Evolutionary conservation across 306 rosid species (phyloP).

Genomic region (Quercus robur): DNA sequence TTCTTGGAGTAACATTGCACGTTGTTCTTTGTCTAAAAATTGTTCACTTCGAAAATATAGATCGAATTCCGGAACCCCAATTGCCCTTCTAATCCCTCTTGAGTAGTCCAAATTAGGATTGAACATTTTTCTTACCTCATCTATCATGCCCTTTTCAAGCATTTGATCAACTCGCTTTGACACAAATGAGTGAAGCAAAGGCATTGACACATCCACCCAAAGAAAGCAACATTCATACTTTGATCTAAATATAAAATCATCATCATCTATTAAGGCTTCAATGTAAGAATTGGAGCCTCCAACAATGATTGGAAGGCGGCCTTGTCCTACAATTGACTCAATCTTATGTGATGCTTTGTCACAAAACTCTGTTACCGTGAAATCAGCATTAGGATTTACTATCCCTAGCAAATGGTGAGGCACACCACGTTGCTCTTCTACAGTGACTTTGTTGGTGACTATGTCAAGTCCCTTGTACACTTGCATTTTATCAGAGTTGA

Average conservation of each 20-base stretch:
- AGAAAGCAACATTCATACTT: constrained; percentile 64
- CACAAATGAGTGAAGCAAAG: constrained; percentile 42
- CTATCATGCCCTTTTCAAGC: constrained; percentile 58
- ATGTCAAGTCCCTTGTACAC: constrained; percentile 71
- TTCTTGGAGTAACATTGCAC: constrained; percentile 19
- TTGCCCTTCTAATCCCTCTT: constrained; percentile 63
- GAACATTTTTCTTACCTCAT: constrained; percentile 49
- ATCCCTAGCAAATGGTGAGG: constrained; percentile 79
- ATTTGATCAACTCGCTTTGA: constrained; percentile 62
- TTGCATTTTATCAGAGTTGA: constrained; percentile 93
- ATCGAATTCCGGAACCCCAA: constrained; percentile 85
- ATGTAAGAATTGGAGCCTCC: constrained; percentile 91
- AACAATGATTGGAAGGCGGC: constrained; percentile 65
- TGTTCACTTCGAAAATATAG: constrained; percentile 44
- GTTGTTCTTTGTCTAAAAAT: constrained; percentile 18
- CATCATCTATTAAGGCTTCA: constrained; percentile 60
- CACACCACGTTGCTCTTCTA: constrained; percentile 59
- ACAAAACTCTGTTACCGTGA: constrained; percentile 48
- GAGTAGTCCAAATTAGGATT: constrained; percentile 48
- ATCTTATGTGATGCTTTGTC: constrained; percentile 33
- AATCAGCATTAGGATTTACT: constrained; percentile 46
- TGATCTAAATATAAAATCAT: constrained; percentile 40
- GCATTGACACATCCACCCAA: constrained; percentile 69
- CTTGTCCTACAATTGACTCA: constrained; percentile 33
- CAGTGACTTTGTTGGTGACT: constrained; percentile 68